Evolutionary conservation across 805 yeast species (phyloP).

Genomic region (Nakazawaea siamensis): DNA sequence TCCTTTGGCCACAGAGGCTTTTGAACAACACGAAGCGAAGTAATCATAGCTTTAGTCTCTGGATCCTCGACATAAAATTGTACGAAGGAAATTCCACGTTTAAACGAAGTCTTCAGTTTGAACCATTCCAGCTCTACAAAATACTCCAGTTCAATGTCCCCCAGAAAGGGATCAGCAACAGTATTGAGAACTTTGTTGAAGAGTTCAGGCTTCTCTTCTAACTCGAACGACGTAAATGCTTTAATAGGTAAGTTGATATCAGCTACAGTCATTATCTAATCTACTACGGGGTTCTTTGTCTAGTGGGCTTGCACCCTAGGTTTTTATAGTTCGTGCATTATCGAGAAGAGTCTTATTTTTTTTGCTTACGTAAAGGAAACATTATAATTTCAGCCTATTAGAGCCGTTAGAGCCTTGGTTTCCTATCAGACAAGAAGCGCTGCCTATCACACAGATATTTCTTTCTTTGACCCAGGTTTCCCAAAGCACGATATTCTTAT

Average conservation of each 20-base stretch:
- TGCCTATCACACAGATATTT: conserved; percentile 68
- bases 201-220: no score
- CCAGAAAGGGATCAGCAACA: not conserved
- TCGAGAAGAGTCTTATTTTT: no score
- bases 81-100: not conserved
- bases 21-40: not conserved
- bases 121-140: not conserved
- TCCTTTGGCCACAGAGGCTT: not conserved
- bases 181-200: not conserved
- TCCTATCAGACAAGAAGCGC: conserved; percentile 33
- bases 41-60: not conserved
- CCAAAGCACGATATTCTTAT: conserved; percentile 58
- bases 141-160: not conserved
- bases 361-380: no score
- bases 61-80: conserved; percentile 1
- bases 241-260: no score
- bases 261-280: no score
- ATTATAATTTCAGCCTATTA: no score
- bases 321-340: no score
- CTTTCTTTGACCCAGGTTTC: conserved; percentile 79
- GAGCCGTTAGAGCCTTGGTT: conserved; percentile 18
- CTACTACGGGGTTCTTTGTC: no score
- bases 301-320: no score
- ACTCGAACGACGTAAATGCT: no score
- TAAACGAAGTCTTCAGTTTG: not conserved